Evolutionary conservation across 2,329 filamentous ascomycete species (phyloP).

Genomic region (Gliomastix tumulicola): DNA sequence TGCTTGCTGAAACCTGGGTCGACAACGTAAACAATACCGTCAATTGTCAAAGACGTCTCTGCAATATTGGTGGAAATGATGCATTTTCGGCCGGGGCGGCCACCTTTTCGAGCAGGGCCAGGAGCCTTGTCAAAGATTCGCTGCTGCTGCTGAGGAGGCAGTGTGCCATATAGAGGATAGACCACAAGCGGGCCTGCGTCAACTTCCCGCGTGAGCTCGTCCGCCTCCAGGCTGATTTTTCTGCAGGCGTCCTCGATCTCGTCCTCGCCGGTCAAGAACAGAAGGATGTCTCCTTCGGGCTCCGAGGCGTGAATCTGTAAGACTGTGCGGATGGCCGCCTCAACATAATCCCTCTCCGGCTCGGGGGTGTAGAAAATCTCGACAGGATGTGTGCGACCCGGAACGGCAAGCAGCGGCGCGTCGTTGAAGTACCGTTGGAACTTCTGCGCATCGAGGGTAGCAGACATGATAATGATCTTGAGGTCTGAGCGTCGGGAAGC

Average conservation of each 20-base stretch:
- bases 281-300: constrained; percentile 81
- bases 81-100: constrained; percentile 83
- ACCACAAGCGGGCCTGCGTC: constrained; percentile 85
- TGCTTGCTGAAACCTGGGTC: constrained; percentile 99
- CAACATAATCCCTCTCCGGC: constrained; percentile 92
- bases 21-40: constrained; percentile 98
- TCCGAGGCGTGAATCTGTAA: constrained; percentile 95
- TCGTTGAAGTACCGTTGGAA: constrained; percentile 97
- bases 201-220: constrained; percentile 86
- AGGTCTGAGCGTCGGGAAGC: constrained; percentile 75
- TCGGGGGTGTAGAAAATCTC: constrained; percentile 98
- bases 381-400: constrained; percentile 90
- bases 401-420: constrained; percentile 86
- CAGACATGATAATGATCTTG: constrained; percentile 99
- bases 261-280: constrained; percentile 96
- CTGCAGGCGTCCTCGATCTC: constrained; percentile 96
- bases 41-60: constrained; percentile 94
- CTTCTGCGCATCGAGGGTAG: constrained; percentile 93
- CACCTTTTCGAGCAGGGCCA: constrained; percentile 62
- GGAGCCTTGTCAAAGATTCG: constrained; percentile 91
- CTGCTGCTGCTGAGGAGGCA: constrained; percentile 90
- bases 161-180: constrained; percentile 88
- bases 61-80: constrained; percentile 97
- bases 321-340: constrained; percentile 89
- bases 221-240: constrained; percentile 84